A percentile compares a stretch with the other conserved stretches of the same genome.
Evolutionary conservation across 78 protist species (phyloP).

Genomic region (Dictyostelium citrinum): DNA sequence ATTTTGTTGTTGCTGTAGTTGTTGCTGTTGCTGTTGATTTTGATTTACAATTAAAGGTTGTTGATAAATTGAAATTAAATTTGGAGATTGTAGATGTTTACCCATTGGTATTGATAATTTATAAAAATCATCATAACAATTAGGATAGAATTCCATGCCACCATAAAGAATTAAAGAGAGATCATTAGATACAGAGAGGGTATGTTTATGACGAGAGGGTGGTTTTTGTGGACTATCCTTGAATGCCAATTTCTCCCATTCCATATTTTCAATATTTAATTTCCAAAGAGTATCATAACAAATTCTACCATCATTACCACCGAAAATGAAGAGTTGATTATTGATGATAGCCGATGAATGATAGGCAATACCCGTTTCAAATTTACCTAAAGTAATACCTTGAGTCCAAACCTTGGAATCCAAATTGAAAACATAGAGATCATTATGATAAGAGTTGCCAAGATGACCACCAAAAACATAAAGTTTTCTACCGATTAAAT

Average conservation of each 20-base stretch:
- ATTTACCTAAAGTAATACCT: slow-evolving; percentile 42
- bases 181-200: slow-evolving; percentile 8
- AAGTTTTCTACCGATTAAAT: slow-evolving; percentile 45
- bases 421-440: slow-evolving; percentile 50
- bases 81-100: not conserved
- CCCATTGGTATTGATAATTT: not conserved
- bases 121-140: slow-evolving; percentile 49
- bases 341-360: slow-evolving; percentile 19
- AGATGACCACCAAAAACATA: slow-evolving; percentile 52
- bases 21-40: too few relatives aligned
- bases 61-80: slow-evolving; percentile 28
- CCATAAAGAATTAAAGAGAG: slow-evolving; percentile 21
- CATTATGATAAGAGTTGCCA: not conserved
- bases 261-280: slow-evolving; percentile 48
- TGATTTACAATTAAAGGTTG: not conserved
- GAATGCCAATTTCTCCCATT: slow-evolving; percentile 4
- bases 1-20: too few relatives aligned
- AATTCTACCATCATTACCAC: slow-evolving; percentile 64
- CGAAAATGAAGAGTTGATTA: slow-evolving; percentile 59
- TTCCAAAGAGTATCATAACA: slow-evolving; percentile 57
- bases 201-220: slow-evolving; percentile 38
- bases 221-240: not conserved
- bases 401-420: slow-evolving; percentile 65
- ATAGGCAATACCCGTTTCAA: slow-evolving; percentile 15
- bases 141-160: slow-evolving; percentile 45